Base-by-base conservation (phyloP, 2,329 filamentous ascomycete species). In the Cytospora piceae region DNA sequence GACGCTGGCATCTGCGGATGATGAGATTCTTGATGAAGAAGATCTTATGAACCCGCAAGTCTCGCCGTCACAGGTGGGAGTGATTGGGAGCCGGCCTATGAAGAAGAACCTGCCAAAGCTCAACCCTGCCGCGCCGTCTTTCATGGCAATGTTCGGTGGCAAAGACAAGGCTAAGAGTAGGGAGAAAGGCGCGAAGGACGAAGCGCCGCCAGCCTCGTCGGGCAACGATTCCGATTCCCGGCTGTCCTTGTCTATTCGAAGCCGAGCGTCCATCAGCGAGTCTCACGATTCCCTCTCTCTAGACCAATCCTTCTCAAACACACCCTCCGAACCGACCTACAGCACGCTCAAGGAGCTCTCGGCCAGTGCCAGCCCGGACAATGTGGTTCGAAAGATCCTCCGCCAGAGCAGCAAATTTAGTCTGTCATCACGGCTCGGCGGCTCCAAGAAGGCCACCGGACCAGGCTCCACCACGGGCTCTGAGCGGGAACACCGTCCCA, bases 41-140 rank as follows among this genome's bases (percentile, higher is more conserved):
- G 86, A 85, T 42, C 73, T 86, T 15, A 75, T 84, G 2, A 79
- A 85, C 59, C 81, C 82, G 0, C 79, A 84, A 68, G 78, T 80
- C 4, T 82, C 83, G 15, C 83, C 85, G 7, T 85, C 83, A 62
- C 83, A 87, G 54, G 84, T 90, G 2, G 87, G 87, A 27, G 84
- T 90, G 0, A 97, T 98, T 70, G 94, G 94, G 29, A 96, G 92
- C 56, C 88, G 89, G 3, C 92, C 90, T 2, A 78, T 80, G 49
- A 81, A 75, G 75, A 84, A 72, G 80, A 82, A 56, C 81, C 82
- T 72, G 80, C 89, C 74, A 76, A 88, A 76, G 79, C 83, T 98
- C 32, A 98, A 99, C 72, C 95, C 95, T 9, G 87, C 92, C 8
- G 95, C 94, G 0, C 94, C 94, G 11, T 92, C 90, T 0, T 63